Base-by-base conservation (phyloP, 371 early-diverging fungal species). In the Mortierella sp. region DNA sequence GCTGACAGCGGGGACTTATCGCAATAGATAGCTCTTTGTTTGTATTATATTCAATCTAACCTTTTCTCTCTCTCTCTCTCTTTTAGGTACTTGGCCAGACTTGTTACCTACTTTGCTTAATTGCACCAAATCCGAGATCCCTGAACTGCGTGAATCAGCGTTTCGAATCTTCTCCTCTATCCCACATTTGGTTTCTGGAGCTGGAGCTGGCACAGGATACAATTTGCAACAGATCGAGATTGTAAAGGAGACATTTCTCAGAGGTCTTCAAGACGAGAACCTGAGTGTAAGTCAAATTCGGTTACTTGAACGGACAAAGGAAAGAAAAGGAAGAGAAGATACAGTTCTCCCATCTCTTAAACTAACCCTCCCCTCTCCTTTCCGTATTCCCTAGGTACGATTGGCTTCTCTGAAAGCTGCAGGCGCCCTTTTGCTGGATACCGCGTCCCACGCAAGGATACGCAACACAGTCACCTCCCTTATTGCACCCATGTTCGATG, bases 351-450 rank as follows among this genome's bases (percentile, higher is more conserved):
- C n/a, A n/a, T n/a, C n/a, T n/a, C n/a, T n/a, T n/a, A n/a, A n/a
- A n/a, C n/a, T n/a, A n/a, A n/a, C n/a, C n/a, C n/a, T n/a, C n/a
- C n/a, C n/a, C n/a, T n/a, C n/a, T n/a, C n/a, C n/a, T n/a, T n/a
- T n/a, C n/a, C n/a, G 30, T 63, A 16, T 7, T 50, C 5, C 9
- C 9, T 37, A 91, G 83, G 97, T 97, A 59, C 92, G 94, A 29
- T 81, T 95, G 63, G 93, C 95, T 14, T 91, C 96, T 15, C 84
- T 96, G 72, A 91, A 95, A 75, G 95, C 98, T 21, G 87, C 88
- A 2, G 93, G 94, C 16, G 85, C 92, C 37, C 95, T 92, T 76
- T 86, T 97, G 72, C 61, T 91, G 53, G 91, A 91, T 44, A 86
- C 90, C 29, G 84, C 90, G 44, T 86, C 84, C 44, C 63, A 74